Conservation (phyloP, 306 rosid species). For the Delonix regia region DNA sequence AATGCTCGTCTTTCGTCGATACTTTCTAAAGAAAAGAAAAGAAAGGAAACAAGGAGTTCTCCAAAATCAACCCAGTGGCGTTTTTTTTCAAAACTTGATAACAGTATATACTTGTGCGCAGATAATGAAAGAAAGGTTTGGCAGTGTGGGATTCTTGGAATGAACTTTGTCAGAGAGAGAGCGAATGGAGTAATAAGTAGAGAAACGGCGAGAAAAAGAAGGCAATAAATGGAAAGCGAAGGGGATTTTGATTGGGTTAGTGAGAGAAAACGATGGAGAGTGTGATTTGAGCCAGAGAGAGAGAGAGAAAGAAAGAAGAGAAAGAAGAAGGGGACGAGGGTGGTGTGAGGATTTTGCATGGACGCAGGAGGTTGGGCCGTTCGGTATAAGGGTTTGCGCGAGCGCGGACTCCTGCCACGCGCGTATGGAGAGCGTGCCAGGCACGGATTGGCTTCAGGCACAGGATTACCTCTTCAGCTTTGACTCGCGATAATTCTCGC, state of each 20-base stretch:
- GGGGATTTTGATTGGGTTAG: constrained; percentile 29
- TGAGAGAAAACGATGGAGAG: constrained; percentile 36
- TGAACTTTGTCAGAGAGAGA: neutral
- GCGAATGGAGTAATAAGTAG: neutral
- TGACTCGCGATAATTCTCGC: neutral
- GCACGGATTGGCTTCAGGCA: constrained; percentile 29
- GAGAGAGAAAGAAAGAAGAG: constrained; percentile 27
- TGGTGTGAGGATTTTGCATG: constrained; percentile 62
- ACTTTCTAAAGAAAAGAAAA: neutral
- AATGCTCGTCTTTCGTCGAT: neutral
- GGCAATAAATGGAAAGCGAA: neutral
- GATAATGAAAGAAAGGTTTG: constrained; percentile 2
- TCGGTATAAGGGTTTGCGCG: constrained; percentile 25
- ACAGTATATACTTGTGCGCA: neutral
- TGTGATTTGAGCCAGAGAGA: constrained; percentile 9
- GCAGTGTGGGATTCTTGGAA: neutral
- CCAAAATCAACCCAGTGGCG: neutral
- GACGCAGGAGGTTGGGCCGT: constrained; percentile 55
- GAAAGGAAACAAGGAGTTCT: neutral
- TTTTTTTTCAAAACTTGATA: constrained; percentile 20
- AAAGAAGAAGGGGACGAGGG: neutral
- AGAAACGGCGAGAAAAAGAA: constrained; percentile 6
- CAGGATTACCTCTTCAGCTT: neutral
- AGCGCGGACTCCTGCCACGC: constrained; percentile 29
- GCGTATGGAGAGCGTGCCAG: neutral